A percentile compares a stretch with the other conserved stretches of the same genome.
Conservation (phyloP, 2,329 filamentous ascomycete genomes). For the Beauveria sp. region DNA sequence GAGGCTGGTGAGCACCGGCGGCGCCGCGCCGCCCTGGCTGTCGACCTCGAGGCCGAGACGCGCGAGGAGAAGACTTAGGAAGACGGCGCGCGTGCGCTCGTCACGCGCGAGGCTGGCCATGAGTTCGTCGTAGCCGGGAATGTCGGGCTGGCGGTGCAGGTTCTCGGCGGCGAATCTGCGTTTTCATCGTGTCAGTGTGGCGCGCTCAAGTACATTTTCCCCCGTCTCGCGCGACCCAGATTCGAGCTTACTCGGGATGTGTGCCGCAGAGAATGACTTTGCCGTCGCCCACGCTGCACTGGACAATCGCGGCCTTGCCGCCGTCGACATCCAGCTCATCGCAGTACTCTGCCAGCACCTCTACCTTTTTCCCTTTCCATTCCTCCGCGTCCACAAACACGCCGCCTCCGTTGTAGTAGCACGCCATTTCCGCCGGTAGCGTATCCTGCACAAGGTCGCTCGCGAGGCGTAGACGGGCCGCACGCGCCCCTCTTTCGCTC, state of each 20-base stretch:
- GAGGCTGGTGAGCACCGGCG: slow-evolving; percentile 73
- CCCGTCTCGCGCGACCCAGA: no score
- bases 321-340: slow-evolving; percentile 69
- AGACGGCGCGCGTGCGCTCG: slow-evolving; percentile 62
- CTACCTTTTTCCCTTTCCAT: slow-evolving; percentile 55
- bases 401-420: slow-evolving; percentile 92
- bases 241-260: slow-evolving; percentile 68
- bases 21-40: slow-evolving; percentile 54
- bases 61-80: slow-evolving; percentile 69
- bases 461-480: slow-evolving; percentile 58
- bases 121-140: slow-evolving; percentile 63
- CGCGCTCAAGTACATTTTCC: neutral
- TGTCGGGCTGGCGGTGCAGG: slow-evolving; percentile 57
- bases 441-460: slow-evolving; percentile 49
- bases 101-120: slow-evolving; percentile 60
- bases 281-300: slow-evolving; percentile 75
- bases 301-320: slow-evolving; percentile 74
- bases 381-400: slow-evolving; percentile 76
- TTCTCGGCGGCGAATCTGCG: slow-evolving; percentile 77
- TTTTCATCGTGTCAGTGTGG: slow-evolving; percentile 11
- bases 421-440: slow-evolving; percentile 56
- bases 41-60: slow-evolving; percentile 79
- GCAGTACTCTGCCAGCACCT: slow-evolving; percentile 75
- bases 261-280: slow-evolving; percentile 74
- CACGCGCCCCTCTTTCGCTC: slow-evolving; percentile 75